Base-by-base conservation (phyloP, 805 yeast species). In the Starmerella floricola region DNA sequence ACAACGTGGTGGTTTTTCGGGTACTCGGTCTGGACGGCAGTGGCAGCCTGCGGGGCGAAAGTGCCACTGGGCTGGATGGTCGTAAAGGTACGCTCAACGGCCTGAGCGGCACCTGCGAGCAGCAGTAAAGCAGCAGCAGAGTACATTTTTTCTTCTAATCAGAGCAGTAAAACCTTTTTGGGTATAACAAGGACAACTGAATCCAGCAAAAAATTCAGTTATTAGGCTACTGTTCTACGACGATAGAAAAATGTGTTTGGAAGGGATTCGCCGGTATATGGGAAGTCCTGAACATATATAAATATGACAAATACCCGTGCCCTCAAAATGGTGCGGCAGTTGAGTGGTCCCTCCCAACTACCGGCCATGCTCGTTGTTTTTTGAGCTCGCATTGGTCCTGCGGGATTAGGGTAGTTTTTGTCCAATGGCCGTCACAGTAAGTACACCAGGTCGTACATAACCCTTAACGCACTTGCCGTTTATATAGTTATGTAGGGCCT, bases 1-100 rank as follows among this genome's bases (percentile, higher is more conserved):
- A 48, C 45, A 36, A 48, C 49, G 51, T 54, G 58, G 55, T 54
- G 58, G 36, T 51, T 46, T 49, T 49, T 50, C 41, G 58, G 58
- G 51, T 54, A 54, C 34, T 47, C 45, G 24, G 58, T 54, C 54
- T 54, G 54, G 23, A 54, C 55, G 21, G 58, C 58, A 20, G 56
- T 53, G 21, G 55, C 58, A 19, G 58, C 58, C 23, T 47, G 51
- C 32, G 58, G 58, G 46, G 53, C 47, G 41, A 43, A 52, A n/a
- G 55, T 45, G 20, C 56, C 58, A 20, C 55, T 37, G 26, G 58
- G 54, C 51, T 52, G 54, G 41, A 50, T 43, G 28, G 58, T 54
- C 29, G 52, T 44, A 50, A 48, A 54, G 34, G 45, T 47, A 34
- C 58, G 56, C 42, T 38, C 49, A 6, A 41, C 55, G 21, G 53